Evolutionary conservation across 169 alveolate genomes (phyloP), one percentile per base, ranked within the genome.

Genomic region (Plasmodium vivax): DNA sequence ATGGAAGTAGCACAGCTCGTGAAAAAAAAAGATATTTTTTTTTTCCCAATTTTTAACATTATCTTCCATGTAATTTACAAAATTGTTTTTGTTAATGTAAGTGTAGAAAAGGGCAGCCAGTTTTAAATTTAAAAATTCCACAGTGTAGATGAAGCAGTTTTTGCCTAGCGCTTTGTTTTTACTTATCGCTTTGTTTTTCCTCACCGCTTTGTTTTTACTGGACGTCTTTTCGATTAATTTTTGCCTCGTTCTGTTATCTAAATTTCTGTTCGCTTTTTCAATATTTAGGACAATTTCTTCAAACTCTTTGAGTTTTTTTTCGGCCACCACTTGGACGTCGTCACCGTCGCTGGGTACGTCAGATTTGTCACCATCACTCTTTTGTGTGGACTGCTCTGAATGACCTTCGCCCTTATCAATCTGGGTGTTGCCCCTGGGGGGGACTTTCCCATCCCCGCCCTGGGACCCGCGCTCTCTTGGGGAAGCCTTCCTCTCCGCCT

Each of bases 231-330:
- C 38, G 10, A 23, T 84, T 45, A 27, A 10, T 43, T 56, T 83
- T 14, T 30, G n/a, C 27, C 8, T 68, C 41, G 1, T 68, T 56
- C 36, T 88, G 5, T 41, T 77, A 4, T 75, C 54, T 19, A 68
- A 9, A 6, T 5, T 36, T 36, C 75, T 87, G 3, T 23, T 71
- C 51, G 23, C 32, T 38, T 80, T 90, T 27, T 90, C 83, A 19
- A 90, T 62, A 62, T 90, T 79, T 16, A 90, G 19, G 10, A 90
- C 83, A 12, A 90, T 79, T 16, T 90, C 91, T 90, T 90, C 94
- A 23, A 90, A 90, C 19, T 90, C 54, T 19, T 58, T 62, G 27
- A 41, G 54, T 56, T 90, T 90, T 34, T 80, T 81, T 8, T 58
- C 88, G 7, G 10, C 36, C 2, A 90, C 91, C 4, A 90, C 82